Base-by-base conservation (phyloP, 768 basidiomycete genomes). In the Pholiota microspora region DNA sequence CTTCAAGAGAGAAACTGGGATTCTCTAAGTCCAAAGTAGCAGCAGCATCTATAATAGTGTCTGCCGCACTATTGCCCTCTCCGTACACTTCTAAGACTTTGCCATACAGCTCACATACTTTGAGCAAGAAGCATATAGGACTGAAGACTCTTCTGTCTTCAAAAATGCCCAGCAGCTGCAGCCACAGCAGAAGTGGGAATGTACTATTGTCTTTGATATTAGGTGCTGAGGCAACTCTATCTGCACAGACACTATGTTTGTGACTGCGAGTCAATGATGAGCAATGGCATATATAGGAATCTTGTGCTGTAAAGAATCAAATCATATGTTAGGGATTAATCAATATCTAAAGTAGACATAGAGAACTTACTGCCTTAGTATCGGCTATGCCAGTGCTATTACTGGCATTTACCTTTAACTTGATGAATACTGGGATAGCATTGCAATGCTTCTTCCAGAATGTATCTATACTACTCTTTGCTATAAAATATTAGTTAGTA, bases 391-490 rank as follows among this genome's bases (percentile, higher is more conserved):
- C 5, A 27, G 10, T 29, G 28, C 10, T 15, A n/a, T 4, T 7
- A 8, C 29, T 27, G 2, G 31, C 28, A 3, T n/a, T n/a, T n/a
- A 13, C 28, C 28, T 35, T 15, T 34, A 9, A 32, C 29, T 16
- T 34, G 7, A 23, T 25, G 0, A 50, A 4, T 10, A 21, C 16
- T 2, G 51, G 53, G 8, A 57, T 52, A 12, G 56, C 56, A 23
- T 13, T 18, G 24, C 56, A 57, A 24, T 57, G 56, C 23, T 31
- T 47, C 7, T 12, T n/a, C 56, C 56, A 57, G 28, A 57, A 57
- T 0, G 3, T 40, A 6, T 57, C 51, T 2, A 2, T 52, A 48
- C 5, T 38, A 2, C 3, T 13, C 36, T 38, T 48, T 7, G 29
- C n/a, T 15, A 9, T 7, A 32, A 6, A 6, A 34, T 10, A 44